Evolutionary conservation across 352 stramenopile species (phyloP).

Genomic region (Pythium chondricola): DNA sequence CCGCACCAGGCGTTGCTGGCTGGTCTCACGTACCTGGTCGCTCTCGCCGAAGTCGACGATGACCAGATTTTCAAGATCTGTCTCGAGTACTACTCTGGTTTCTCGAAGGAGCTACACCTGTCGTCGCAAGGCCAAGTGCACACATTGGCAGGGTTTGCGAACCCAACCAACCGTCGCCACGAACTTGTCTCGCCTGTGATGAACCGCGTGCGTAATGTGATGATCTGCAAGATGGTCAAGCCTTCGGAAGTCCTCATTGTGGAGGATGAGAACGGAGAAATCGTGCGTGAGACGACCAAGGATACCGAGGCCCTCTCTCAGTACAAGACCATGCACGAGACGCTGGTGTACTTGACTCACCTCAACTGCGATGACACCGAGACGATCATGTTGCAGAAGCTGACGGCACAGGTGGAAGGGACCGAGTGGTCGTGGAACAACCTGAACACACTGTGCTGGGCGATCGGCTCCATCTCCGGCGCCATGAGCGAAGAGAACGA

Average conservation of each 20-base stretch:
- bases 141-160: slow-evolving; percentile 53
- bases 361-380: slow-evolving; percentile 99
- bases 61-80: slow-evolving; percentile 99
- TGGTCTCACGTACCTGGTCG: slow-evolving; percentile 91
- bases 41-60: slow-evolving; percentile 89
- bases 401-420: slow-evolving; percentile 89
- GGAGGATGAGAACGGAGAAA: slow-evolving; percentile 98
- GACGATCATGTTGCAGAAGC: slow-evolving; percentile 98
- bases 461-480: slow-evolving; percentile 98
- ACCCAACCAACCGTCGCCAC: slow-evolving; percentile 42
- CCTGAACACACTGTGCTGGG: slow-evolving; percentile 99
- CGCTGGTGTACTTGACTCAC: slow-evolving; percentile 99
- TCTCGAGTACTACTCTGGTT: slow-evolving; percentile 97
- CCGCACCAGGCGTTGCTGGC: slow-evolving; percentile 88
- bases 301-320: slow-evolving; percentile 99
- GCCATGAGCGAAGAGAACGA: slow-evolving; percentile 99
- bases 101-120: slow-evolving; percentile 96
- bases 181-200: slow-evolving; percentile 85
- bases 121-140: slow-evolving; percentile 77
- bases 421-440: slow-evolving; percentile 95
- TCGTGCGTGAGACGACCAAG: slow-evolving; percentile 97
- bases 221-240: slow-evolving; percentile 99
- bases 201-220: slow-evolving; percentile 93
- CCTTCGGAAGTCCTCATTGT: slow-evolving; percentile 99
- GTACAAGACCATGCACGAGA: slow-evolving; percentile 99